Conservation (phyloP, 768 basidiomycete species). For the Mycena chlorophos region DNA sequence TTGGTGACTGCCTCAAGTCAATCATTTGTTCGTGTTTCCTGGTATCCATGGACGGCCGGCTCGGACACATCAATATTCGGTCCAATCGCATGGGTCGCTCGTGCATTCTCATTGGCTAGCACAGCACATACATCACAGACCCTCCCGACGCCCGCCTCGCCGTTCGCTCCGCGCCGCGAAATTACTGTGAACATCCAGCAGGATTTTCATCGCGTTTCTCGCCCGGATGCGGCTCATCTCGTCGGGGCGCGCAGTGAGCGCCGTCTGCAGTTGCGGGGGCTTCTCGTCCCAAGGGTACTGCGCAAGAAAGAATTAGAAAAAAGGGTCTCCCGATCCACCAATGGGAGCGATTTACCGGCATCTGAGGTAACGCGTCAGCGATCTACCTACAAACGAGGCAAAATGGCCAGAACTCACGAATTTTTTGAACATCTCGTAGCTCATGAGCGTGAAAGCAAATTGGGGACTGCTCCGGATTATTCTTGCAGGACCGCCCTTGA, state of each 20-base stretch:
- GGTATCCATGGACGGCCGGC: conserved; percentile 33
- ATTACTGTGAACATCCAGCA: conserved; percentile 89
- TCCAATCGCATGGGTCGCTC: not conserved
- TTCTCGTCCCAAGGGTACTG: conserved; percentile 84
- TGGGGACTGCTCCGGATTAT: conserved; percentile 87
- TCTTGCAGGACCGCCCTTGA: conserved; percentile 90
- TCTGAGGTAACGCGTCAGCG: conserved; percentile 29
- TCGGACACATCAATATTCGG: conserved; percentile 20
- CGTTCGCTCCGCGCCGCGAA: no score
- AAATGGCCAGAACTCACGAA: conserved; percentile 34
- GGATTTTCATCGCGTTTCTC: conserved; percentile 90
- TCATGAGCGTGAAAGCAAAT: conserved; percentile 91
- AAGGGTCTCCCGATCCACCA: conserved; percentile 27
- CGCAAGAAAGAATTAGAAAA: conserved; percentile 18
- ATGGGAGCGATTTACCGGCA: conserved; percentile 42
- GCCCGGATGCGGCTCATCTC: conserved; percentile 90
- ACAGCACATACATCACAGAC: conserved; percentile 35
- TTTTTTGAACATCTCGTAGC: conserved; percentile 56
- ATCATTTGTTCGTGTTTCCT: conserved; percentile 5
- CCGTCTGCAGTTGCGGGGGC: conserved; percentile 67
- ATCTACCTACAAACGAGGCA: not conserved
- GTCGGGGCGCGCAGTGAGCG: conserved; percentile 67
- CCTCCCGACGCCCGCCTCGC: conserved; percentile 44
- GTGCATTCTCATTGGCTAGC: not conserved
- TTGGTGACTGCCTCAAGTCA: conserved; percentile 20